Evolutionary conservation across 192 early-diverging fungal genomes (phyloP), one percentile per base, ranked within the genome.

Genomic region (Rhizoclosmatium globosum): DNA sequence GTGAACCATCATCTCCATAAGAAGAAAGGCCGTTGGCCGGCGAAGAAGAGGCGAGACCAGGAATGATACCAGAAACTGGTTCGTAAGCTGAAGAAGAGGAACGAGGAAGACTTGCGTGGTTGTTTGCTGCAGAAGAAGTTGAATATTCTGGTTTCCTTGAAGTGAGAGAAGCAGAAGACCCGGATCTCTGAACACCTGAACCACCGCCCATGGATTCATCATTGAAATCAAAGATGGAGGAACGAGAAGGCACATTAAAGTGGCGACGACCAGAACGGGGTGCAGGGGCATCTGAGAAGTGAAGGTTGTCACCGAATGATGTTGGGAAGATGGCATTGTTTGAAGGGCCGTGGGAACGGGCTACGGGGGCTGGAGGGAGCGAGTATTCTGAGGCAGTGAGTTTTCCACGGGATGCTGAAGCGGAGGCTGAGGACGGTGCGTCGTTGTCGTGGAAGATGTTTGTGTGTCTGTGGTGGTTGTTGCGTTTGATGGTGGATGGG

Each of bases 381-480:
- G 19, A 4, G 60, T 62, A 39, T 7, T 62, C 23, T 19, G 19
- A 62, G 15, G 19, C 7, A 21, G 9, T 21, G 19, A 19, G 7
- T 4, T 62, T 62, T 62, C 38, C 9, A 7, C 11, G 23, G 60
- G 69, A 4, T 45, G 46, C 38, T 7, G 50, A 71, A 4, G 48
- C 31, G 6, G 11, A 23, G 47, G 38, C 47, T 6, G 69, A 38
- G 7, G 17, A 7, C 17, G 69, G n/a, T 11, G 69, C 4, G 50
- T 71, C 69, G 39, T 71, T 38, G 69, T 71, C 53, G 48, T 48
- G 17, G 46, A 71, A 71, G n/a, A 71, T 71, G 50, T 71, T 71
- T 39, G 69, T 71, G 53, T 71, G 69, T 71, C 50, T 71, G 69
- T 71, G 69, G 50, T 71, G 69, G 69, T 57, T 7, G 69, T 48